Evolutionary conservation across 2,329 filamentous ascomycete species (phyloP).

Genomic region (Cladophialophora bantiana): DNA sequence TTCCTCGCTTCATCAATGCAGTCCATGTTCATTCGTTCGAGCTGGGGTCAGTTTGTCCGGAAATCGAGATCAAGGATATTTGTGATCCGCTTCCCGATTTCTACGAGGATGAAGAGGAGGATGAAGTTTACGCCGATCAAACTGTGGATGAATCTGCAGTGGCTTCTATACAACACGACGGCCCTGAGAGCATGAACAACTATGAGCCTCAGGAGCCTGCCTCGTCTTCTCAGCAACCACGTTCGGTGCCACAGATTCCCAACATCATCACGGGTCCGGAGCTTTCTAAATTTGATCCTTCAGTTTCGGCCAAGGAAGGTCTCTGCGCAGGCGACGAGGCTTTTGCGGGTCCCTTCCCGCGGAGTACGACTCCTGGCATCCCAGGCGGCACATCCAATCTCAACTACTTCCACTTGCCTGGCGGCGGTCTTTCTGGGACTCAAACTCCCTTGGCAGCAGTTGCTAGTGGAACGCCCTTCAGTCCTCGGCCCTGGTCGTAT

Average conservation of each 20-base stretch:
- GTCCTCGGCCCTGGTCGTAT: constrained; percentile 41
- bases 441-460: constrained; percentile 58
- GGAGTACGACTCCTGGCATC: constrained; percentile 56
- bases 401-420: constrained; percentile 56
- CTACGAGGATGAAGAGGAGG: constrained; percentile 77
- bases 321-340: constrained; percentile 45
- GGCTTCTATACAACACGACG: background rate
- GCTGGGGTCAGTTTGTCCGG: constrained; percentile 82
- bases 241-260: constrained; percentile 42
- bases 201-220: background rate
- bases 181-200: background rate
- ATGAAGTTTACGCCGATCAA: constrained; percentile 53
- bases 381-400: constrained; percentile 59
- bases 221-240: constrained; percentile 39
- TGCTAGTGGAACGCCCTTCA: constrained; percentile 52
- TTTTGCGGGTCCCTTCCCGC: constrained; percentile 51
- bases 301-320: constrained; percentile 29
- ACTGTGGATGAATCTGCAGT: constrained; percentile 9
- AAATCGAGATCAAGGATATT: constrained; percentile 93
- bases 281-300: constrained; percentile 46
- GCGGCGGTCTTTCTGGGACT: constrained; percentile 57
- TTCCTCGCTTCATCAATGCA: constrained; percentile 95
- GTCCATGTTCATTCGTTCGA: constrained; percentile 94
- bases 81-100: constrained; percentile 95
- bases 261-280: constrained; percentile 44